Conservation (phyloP, 2,329 filamentous ascomycete genomes). For the Penicillium sp. region DNA sequence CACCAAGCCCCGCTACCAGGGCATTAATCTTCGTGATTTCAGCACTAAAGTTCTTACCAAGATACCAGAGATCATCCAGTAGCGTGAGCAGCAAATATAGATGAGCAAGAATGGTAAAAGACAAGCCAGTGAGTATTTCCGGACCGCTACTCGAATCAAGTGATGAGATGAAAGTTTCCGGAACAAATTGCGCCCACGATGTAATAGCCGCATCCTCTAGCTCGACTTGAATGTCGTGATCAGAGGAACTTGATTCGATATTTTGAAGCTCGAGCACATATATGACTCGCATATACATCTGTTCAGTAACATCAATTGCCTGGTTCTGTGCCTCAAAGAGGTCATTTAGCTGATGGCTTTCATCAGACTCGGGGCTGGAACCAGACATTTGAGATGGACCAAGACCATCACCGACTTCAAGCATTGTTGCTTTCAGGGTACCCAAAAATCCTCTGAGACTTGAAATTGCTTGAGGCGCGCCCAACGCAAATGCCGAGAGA, state of each 20-base stretch:
- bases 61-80: constrained; percentile 9
- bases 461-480: not conserved
- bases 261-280: constrained; percentile 11
- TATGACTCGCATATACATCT: constrained; percentile 16
- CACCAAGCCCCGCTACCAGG: not conserved
- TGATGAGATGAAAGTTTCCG: constrained; percentile 11
- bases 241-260: not conserved
- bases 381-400: not conserved
- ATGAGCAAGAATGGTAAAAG: constrained; percentile 19
- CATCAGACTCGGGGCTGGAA: not conserved
- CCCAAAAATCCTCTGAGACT: not conserved
- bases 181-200: constrained; percentile 17
- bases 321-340: not conserved
- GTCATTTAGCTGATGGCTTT: not conserved
- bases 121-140: not conserved
- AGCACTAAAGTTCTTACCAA: constrained; percentile 2
- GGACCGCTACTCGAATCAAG: constrained; percentile 1
- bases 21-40: constrained; percentile 11
- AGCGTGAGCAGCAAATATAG: constrained; percentile 14
- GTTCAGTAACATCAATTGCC: constrained; percentile 8
- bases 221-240: constrained; percentile 15
- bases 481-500: not conserved
- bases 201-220: constrained; percentile 19
- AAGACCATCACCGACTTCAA: not conserved
- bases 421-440: not conserved